Evolutionary conservation across 805 yeast species (phyloP).

Genomic region (Candida nanaspora): DNA sequence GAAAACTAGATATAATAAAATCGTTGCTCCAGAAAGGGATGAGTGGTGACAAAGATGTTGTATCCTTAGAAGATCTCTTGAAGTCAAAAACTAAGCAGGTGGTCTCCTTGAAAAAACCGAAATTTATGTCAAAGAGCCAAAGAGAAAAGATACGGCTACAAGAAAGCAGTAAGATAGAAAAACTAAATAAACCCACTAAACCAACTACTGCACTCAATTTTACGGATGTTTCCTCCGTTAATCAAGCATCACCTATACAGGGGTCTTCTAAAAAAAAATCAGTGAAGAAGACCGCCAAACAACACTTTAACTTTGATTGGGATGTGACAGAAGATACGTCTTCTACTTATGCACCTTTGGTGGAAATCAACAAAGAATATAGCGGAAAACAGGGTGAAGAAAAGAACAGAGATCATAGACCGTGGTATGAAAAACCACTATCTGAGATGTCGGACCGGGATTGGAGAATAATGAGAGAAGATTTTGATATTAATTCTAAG

Average conservation of each 20-base stretch:
- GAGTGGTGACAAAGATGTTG: slow-evolving; percentile 23
- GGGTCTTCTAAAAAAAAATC: slow-evolving; percentile 4
- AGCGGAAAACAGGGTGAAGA: too few species aligned
- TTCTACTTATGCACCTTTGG: slow-evolving; percentile 33
- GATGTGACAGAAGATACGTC: slow-evolving; percentile 60
- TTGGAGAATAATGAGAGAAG: slow-evolving; percentile 84
- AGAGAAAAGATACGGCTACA: slow-evolving; percentile 27
- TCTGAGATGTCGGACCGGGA: slow-evolving; percentile 71
- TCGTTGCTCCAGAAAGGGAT: too few species aligned
- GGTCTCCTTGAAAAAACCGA: slow-evolving; percentile 6
- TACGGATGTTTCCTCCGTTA: background rate
- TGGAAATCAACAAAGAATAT: slow-evolving; percentile 8
- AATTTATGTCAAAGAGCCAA: slow-evolving; percentile 39
- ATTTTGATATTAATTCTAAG: slow-evolving; percentile 56
- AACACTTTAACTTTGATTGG: slow-evolving; percentile 66
- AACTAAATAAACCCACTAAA: slow-evolving; percentile 4
- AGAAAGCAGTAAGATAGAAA: slow-evolving; percentile 6
- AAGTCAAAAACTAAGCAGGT: slow-evolving; percentile 13
- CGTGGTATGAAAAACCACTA: slow-evolving; percentile 66
- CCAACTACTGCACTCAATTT: background rate
- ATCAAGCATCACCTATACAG: slow-evolving; percentile 1
- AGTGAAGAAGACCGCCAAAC: slow-evolving; percentile 4
- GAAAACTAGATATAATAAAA: too few species aligned
- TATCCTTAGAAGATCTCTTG: slow-evolving; percentile 30
- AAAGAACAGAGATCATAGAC: slow-evolving; percentile 16